phyloP scores from a whole-genome alignment of 2,329 filamentous ascomycete species.

The Aspergillus sclerotialis region DNA sequence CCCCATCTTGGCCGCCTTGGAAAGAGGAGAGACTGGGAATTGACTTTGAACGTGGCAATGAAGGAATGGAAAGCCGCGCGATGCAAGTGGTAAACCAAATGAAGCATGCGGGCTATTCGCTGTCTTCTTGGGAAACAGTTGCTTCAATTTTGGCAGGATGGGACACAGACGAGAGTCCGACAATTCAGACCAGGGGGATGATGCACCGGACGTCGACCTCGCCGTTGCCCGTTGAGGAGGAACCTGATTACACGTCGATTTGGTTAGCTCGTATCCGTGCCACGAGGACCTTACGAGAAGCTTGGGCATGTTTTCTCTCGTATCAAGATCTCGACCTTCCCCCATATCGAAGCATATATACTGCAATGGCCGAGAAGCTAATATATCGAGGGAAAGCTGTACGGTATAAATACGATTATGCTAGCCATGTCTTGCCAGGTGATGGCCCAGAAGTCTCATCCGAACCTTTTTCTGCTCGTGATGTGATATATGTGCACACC shows the following conservation, averaged over 20 bases:
- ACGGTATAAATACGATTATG: conserved; percentile 13
- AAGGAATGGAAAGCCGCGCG: conserved; percentile 52
- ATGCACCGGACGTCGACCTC: conserved; percentile 24
- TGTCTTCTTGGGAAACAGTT: conserved; percentile 46
- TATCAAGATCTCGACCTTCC: conserved; percentile 40
- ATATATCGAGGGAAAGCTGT: conserved; percentile 29
- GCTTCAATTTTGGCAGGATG: conserved; percentile 52
- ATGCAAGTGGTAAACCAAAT: conserved; percentile 49
- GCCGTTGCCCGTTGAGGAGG: conserved; percentile 9
- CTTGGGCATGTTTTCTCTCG: conserved; percentile 58
- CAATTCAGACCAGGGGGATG: conserved; percentile 52
- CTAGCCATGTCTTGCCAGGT: conserved; percentile 41
- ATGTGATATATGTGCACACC: conserved; percentile 51
- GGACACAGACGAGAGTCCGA: conserved; percentile 57
- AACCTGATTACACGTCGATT: conserved; percentile 24
- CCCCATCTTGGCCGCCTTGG: conserved; percentile 59
- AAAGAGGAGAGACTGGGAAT: conserved; percentile 56
- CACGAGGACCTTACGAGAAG: conserved; percentile 56
- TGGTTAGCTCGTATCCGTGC: conserved; percentile 54
- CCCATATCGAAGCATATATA: conserved; percentile 40
- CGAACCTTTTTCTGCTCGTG: conserved; percentile 49
- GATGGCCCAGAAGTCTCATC: conserved; percentile 50
- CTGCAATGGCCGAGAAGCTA: conserved; percentile 53
- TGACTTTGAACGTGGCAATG: conserved; percentile 50
- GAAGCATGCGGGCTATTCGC: conserved; percentile 53